A percentile compares a stretch with the other conserved stretches of the same genome.
These are phyloP conservation scores for Psilocybe subaeruginosa DNA, from an alignment of 768 basidiomycete genomes.

Conservation along the genomic window DNA sequence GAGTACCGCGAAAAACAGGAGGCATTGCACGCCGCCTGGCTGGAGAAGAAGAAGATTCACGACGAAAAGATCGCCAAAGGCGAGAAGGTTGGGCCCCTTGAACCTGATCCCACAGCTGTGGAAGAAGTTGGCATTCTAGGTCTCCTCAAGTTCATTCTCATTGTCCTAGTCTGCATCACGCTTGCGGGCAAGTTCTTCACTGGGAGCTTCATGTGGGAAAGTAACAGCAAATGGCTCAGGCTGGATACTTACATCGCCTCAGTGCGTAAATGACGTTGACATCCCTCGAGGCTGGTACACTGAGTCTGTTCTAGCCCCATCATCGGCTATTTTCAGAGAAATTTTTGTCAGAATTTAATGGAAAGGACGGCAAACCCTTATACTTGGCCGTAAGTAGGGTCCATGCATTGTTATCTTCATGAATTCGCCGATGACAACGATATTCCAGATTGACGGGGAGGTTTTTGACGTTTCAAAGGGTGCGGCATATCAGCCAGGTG, in stretches of 20 bases:
- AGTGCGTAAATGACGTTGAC: constrained; percentile 36
- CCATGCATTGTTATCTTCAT: constrained; percentile 12
- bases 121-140: constrained; percentile 67
- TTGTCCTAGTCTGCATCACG: constrained; percentile 51
- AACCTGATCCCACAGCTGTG: constrained; percentile 72
- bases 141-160: constrained; percentile 70
- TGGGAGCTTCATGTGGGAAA: constrained; percentile 87
- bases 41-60: constrained; percentile 70
- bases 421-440: constrained; percentile 19
- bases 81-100: constrained; percentile 72
- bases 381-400: constrained; percentile 76
- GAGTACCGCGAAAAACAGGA: constrained; percentile 67
- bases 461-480: constrained; percentile 91
- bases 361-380: constrained; percentile 66
- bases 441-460: constrained; percentile 79
- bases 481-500: constrained; percentile 85
- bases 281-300: background rate
- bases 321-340: constrained; percentile 78
- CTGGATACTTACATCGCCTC: constrained; percentile 63
- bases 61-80: constrained; percentile 75
- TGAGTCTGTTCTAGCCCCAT: constrained; percentile 42
- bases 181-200: constrained; percentile 84
- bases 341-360: constrained; percentile 70
- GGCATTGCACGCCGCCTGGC: constrained; percentile 63
- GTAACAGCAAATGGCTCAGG: constrained; percentile 63